These are phyloP conservation scores for Globisporangium megalacanthum DNA, from an alignment of 352 stramenopile genomes.

Conservation along the genomic window DNA sequence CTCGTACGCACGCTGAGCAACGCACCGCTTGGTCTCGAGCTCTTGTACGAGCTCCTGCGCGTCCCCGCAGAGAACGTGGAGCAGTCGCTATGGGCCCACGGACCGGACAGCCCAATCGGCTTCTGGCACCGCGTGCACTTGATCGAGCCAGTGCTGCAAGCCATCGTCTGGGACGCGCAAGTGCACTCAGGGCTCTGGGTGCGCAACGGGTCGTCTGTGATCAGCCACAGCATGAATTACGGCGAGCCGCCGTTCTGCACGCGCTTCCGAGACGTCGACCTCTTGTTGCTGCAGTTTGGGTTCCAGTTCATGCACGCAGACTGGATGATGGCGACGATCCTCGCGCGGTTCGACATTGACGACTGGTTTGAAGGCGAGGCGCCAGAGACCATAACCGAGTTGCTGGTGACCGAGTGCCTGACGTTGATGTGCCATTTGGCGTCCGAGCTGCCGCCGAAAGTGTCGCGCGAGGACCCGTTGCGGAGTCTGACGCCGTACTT, in stretches of 20 bases:
- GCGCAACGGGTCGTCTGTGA: slow-evolving; percentile 76
- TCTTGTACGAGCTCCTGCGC: slow-evolving; percentile 52
- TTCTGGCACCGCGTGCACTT: slow-evolving; percentile 82
- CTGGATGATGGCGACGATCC: slow-evolving; percentile 71
- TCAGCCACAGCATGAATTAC: slow-evolving; percentile 90
- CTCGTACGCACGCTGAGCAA: slow-evolving; percentile 67
- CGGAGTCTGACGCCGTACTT: slow-evolving; percentile 66
- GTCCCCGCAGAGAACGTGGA: slow-evolving; percentile 18
- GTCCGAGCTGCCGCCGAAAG: slow-evolving; percentile 68
- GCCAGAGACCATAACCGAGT: slow-evolving; percentile 39
- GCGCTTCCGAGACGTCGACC: slow-evolving; percentile 76
- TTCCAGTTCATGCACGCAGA: slow-evolving; percentile 70
- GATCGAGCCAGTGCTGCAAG: slow-evolving; percentile 71
- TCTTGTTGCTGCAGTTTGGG: slow-evolving; percentile 75
- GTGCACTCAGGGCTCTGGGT: slow-evolving; percentile 82
- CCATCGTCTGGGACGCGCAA: slow-evolving; percentile 85
- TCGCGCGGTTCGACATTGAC: slow-evolving; percentile 60
- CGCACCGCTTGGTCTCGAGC: slow-evolving; percentile 41
- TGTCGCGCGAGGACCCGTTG: slow-evolving; percentile 36
- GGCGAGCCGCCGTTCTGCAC: slow-evolving; percentile 83
- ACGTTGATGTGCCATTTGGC: slow-evolving; percentile 69
- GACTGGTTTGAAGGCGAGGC: slow-evolving; percentile 46
- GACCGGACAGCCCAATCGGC: slow-evolving; percentile 45
- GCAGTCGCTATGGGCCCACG: slow-evolving; percentile 54
- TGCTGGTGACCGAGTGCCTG: slow-evolving; percentile 81